These are phyloP conservation scores for Oryza brachyantha DNA, from an alignment of 176 grass and related monocot genomes.

Conservation along the genomic window DNA sequence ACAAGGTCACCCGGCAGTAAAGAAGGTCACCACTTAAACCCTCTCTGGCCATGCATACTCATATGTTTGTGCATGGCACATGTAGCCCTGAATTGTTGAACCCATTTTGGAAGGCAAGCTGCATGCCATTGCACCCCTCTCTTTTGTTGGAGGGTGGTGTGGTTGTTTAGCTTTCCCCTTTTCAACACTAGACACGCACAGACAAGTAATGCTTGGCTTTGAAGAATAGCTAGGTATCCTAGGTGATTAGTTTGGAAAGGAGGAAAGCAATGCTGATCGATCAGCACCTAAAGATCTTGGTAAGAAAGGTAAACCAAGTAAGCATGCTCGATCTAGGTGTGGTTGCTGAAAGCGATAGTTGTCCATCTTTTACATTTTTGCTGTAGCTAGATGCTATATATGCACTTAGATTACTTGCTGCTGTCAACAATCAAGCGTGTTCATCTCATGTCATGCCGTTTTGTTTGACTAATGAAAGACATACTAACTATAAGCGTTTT, in stretches of 20 bases:
- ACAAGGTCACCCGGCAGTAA: background rate
- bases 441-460: background rate
- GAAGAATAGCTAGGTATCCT: slow-evolving; percentile 43
- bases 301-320: slow-evolving; percentile 2
- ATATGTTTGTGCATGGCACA: background rate
- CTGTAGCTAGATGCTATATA: slow-evolving; percentile 37
- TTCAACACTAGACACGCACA: slow-evolving; percentile 17
- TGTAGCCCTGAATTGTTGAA: background rate
- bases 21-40: background rate
- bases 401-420: background rate
- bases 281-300: slow-evolving; percentile 17
- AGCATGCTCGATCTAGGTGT: slow-evolving; percentile 5
- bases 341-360: slow-evolving; percentile 39
- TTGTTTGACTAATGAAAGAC: slow-evolving; percentile 6
- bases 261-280: background rate
- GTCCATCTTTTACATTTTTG: slow-evolving; percentile 1
- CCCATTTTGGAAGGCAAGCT: slow-evolving; percentile 10
- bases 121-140: background rate
- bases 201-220: slow-evolving; percentile 28
- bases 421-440: slow-evolving; percentile 3
- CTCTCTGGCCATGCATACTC: background rate
- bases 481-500: background rate
- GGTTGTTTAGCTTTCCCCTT: slow-evolving; percentile 19
- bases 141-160: slow-evolving; percentile 4
- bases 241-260: slow-evolving; percentile 25